Evolutionary conservation across 2,329 filamentous ascomycete genomes (phyloP), one percentile per base, ranked within the genome.

Genomic region (Xylaria digitata): DNA sequence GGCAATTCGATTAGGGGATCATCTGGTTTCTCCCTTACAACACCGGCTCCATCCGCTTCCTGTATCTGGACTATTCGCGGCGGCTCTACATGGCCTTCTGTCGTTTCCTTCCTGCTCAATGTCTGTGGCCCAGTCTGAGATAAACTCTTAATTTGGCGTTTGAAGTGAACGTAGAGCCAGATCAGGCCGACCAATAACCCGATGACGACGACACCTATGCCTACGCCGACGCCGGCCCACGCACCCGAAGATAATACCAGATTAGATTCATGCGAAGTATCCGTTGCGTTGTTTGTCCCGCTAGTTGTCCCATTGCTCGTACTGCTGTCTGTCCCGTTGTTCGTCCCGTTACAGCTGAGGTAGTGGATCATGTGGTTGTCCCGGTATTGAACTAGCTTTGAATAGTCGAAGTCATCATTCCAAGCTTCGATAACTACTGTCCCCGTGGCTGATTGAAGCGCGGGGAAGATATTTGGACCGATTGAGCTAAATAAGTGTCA

Each of bases 271-370:
- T 40, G 37, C 13, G 13, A 15, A 15, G 9, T 40, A 40, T 15
- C 37, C 15, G 9, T 40, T 40, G 9, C 37, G 37, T 40, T 40
- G 3, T 40, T 40, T 13, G 11, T 3, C 11, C 2, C 37, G 5
- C 37, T 15, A 13, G 9, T 15, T 40, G 37, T 40, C 4, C 37
- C 37, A 5, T 34, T 61, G 30, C 42, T 56, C n/a, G 32, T 42
- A n/a, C n/a, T n/a, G n/a, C n/a, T n/a, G n/a, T n/a, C n/a, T n/a
- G n/a, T n/a, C 4, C 37, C 37, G 15, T 34, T 61, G 30, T 56
- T 56, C n/a, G 32, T 42, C 42, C 53, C 32, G n/a, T 56, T 56
- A 42, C 53, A 56, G 53, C n/a, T 56, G 34, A 56, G 40, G 23
- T 19, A 15, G 53, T 56, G 32, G 53, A 56, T 56, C 13, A 56